These are phyloP conservation scores for Brassica napus DNA, from an alignment of 345 rosid species.

Conservation along the genomic window Da-Ae NC_063445.1:56257501-56258000, in stretches of 20 bases:
- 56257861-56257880: conserved; percentile 16
- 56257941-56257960: conserved; percentile 97
- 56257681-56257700: conserved; percentile 97
- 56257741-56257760: conserved; percentile 98
- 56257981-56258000: conserved; percentile 85
- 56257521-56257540: conserved; percentile 31
- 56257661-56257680: conserved; percentile 98
- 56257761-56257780: conserved; percentile 28
- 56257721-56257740: conserved; percentile 87
- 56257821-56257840: conserved; percentile 15
- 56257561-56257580: conserved; percentile 78
- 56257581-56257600: conserved; percentile 95
- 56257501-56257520: conserved; percentile 15
- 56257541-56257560: conserved; percentile 92
- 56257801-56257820: not conserved
- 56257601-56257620: conserved; percentile 93
- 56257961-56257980: conserved; percentile 80
- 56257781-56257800: conserved; percentile 14
- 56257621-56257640: conserved; percentile 99
- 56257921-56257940: conserved; percentile 96
- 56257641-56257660: conserved; percentile 98
- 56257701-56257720: conserved; percentile 98
- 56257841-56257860: not conserved
- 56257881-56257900: conserved; percentile 55
- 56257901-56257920: conserved; percentile 95